Percentiles rank a stretch among this genome's conserved stretches.
Evolutionary conservation across 805 yeast species (phyloP).

Genomic region (Suhomyces xylopsoci): DNA sequence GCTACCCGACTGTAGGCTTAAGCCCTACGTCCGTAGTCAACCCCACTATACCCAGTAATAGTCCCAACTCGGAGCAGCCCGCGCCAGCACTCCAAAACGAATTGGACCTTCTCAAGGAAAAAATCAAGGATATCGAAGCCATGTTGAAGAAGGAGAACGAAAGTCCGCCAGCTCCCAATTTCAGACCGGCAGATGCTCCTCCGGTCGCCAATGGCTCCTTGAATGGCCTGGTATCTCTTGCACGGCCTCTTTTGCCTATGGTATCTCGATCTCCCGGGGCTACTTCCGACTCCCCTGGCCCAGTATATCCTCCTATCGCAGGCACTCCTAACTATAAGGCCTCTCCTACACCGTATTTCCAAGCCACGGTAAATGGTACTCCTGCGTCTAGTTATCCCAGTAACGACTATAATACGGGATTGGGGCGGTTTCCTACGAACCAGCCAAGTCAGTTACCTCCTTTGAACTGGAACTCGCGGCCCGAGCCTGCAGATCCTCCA

Average conservation of each 20-base stretch:
- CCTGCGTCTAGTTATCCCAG: neutral
- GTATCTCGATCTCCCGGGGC: neutral
- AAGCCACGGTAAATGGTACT: neutral
- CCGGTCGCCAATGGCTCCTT: neutral
- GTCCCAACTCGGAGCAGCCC: neutral
- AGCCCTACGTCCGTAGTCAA: neutral
- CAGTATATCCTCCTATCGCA: neutral
- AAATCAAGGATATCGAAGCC: slow-evolving; percentile 46
- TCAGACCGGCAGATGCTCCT: neutral
- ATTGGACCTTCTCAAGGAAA: slow-evolving; percentile 36
- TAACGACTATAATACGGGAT: neutral
- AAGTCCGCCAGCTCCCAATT: neutral
- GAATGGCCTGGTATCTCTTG: neutral
- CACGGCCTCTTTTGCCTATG: neutral
- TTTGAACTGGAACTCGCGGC: neutral
- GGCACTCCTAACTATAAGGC: neutral
- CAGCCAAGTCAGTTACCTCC: slow-evolving; percentile 3
- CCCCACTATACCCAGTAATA: neutral
- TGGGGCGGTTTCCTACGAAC: neutral
- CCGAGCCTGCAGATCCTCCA: neutral
- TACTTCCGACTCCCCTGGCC: neutral
- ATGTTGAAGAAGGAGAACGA: slow-evolving; percentile 28
- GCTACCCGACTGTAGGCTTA: neutral
- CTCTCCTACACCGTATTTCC: neutral
- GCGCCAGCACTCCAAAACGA: slow-evolving; percentile 2